Evolutionary conservation across 352 stramenopile genomes (phyloP).

Genomic region (Blastocystis sp.): DNA sequence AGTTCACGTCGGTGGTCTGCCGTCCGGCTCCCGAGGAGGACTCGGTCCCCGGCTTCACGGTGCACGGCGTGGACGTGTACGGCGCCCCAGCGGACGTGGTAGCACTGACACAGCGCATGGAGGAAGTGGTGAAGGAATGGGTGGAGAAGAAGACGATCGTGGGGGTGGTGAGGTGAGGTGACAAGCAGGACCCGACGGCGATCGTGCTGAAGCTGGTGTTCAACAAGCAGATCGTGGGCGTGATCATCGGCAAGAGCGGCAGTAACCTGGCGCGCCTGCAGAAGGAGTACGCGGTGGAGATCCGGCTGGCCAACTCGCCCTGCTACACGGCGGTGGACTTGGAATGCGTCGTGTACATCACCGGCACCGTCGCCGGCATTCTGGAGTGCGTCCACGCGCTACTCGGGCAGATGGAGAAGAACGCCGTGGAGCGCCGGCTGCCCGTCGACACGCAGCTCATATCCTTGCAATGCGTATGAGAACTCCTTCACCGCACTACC

Average conservation of each 20-base stretch:
- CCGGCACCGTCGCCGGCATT: not conserved
- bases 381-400: not conserved
- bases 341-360: constrained; percentile 5
- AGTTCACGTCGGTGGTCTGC: not conserved
- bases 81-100: not conserved
- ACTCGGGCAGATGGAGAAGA: not conserved
- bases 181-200: not conserved
- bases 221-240: constrained; percentile 23
- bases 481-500: not conserved
- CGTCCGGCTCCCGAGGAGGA: not conserved
- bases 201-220: constrained; percentile 11
- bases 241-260: constrained; percentile 35
- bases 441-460: constrained; percentile 1
- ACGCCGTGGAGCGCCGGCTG: not conserved
- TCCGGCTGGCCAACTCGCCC: not conserved
- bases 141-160: constrained; percentile 8
- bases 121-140: not conserved
- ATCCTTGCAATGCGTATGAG: not conserved
- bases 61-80: not conserved
- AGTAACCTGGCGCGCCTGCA: constrained; percentile 17
- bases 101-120: not conserved
- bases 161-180: not conserved
- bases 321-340: not conserved
- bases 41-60: not conserved
- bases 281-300: not conserved